These are phyloP conservation scores for Chrysoporthe cubensis DNA, from an alignment of 2,329 filamentous ascomycete genomes.

Conservation along the genomic window DNA sequence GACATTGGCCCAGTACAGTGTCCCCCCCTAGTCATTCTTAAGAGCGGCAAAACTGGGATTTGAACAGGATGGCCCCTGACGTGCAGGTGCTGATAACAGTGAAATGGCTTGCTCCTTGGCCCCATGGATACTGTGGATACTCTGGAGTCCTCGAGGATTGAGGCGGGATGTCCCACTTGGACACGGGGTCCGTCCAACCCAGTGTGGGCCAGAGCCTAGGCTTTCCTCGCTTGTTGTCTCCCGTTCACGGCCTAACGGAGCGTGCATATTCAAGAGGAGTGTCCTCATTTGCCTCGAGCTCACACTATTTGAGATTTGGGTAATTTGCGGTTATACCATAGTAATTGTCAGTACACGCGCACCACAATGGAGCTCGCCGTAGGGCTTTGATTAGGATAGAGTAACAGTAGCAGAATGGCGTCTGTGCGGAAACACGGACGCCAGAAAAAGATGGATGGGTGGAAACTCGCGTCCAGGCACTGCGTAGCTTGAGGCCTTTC, in stretches of 20 bases:
- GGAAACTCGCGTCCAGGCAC: too few relatives aligned
- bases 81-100: conserved; percentile 3
- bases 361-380: neutral
- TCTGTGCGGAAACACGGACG: neutral
- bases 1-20: neutral
- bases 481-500: too few relatives aligned
- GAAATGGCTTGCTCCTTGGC: conserved; percentile 6
- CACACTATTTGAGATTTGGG: neutral
- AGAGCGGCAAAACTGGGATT: neutral
- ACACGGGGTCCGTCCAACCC: too few relatives aligned
- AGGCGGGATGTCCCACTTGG: neutral
- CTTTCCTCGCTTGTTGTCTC: too few relatives aligned
- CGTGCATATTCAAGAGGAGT: neutral
- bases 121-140: conserved; percentile 5
- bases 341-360: neutral
- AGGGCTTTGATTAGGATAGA: neutral
- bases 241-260: too few relatives aligned
- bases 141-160: neutral
- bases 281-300: neutral
- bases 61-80: conserved; percentile 7
- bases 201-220: too few relatives aligned
- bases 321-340: neutral
- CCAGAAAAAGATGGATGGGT: neutral
- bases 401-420: neutral
- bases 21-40: neutral